phyloP scores from a whole-genome alignment of 1,284 basidiomycete genomes.

The Moesziomyces globuligerus region DNA sequence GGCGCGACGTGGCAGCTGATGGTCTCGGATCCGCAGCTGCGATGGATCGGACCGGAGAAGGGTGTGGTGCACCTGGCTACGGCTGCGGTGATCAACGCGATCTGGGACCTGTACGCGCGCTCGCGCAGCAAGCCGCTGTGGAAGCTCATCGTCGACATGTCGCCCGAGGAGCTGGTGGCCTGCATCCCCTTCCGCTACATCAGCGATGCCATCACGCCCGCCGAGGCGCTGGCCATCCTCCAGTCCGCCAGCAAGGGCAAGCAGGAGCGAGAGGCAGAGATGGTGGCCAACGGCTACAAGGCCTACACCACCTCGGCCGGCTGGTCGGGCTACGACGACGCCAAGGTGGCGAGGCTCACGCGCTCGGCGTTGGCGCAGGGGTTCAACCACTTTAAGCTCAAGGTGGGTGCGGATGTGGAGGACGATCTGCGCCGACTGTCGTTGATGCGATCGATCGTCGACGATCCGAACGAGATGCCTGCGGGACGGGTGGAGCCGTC shows the following conservation, averaged over 20 bases:
- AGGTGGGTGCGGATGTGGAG: constrained; percentile 84
- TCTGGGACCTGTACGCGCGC: constrained; percentile 79
- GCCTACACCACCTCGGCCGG: constrained; percentile 94
- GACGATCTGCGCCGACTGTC: constrained; percentile 86
- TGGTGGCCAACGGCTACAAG: constrained; percentile 76
- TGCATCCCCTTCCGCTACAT: constrained; percentile 86
- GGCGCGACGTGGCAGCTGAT: constrained; percentile 50
- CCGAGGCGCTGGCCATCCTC: constrained; percentile 86
- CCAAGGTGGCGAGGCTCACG: constrained; percentile 86
- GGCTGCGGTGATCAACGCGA: constrained; percentile 78
- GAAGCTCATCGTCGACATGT: constrained; percentile 85
- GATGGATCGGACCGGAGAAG: constrained; percentile 78
- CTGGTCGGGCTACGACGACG: constrained; percentile 78
- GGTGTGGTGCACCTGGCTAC: constrained; percentile 85
- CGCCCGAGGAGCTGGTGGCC: constrained; percentile 83
- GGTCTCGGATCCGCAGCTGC: constrained; percentile 53
- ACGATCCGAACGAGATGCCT: constrained; percentile 69
- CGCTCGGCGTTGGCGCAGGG: constrained; percentile 84
- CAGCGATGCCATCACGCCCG: constrained; percentile 88
- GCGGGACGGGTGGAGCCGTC: constrained; percentile 27
- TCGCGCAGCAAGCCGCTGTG: constrained; percentile 81
- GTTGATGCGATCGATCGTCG: constrained; percentile 91
- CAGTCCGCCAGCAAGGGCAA: constrained; percentile 81
- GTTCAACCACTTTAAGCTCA: constrained; percentile 73
- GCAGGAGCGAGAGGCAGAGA: constrained; percentile 70